phyloP scores from a whole-genome alignment of 176 grass and related monocot species.

The Areca catechu region DNA sequence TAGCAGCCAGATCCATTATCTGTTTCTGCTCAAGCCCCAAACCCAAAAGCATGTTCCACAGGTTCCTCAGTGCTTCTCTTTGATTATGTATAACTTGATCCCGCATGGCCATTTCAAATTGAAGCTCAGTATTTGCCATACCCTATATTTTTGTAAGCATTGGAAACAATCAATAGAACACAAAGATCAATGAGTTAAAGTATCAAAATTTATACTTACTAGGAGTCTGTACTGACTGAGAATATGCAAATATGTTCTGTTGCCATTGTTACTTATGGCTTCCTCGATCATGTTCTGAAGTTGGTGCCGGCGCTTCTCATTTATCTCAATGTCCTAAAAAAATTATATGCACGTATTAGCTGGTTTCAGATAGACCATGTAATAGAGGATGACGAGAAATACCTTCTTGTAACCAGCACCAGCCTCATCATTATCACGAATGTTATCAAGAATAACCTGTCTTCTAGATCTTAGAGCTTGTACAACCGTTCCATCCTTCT shows the following conservation, averaged over 20 bases:
- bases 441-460: conserved; percentile 94
- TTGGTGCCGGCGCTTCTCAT: conserved; percentile 59
- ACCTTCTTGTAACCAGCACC: conserved; percentile 95
- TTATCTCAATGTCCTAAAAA: conserved; percentile 76
- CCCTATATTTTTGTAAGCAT: conserved; percentile 28
- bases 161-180: background rate
- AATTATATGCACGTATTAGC: conserved; percentile 3
- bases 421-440: conserved; percentile 96
- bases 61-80: conserved; percentile 64
- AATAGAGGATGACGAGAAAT: conserved; percentile 14
- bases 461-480: conserved; percentile 82
- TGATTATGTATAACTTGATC: conserved; percentile 98
- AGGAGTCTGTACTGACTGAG: conserved; percentile 98
- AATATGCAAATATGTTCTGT: conserved; percentile 91
- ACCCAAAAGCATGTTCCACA: conserved; percentile 90
- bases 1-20: conserved; percentile 65
- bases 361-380: conserved; percentile 4
- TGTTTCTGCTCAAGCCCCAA: conserved; percentile 87
- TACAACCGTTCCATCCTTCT: conserved; percentile 43
- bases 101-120: conserved; percentile 98
- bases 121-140: conserved; percentile 83
- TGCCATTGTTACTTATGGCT: conserved; percentile 83
- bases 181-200: background rate
- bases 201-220: conserved; percentile 44
- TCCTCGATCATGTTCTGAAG: conserved; percentile 97